A percentile compares a stretch with the other conserved stretches of the same genome.
Conservation (phyloP, 495 filamentous ascomycete genomes). For the Hypoxylon cercidicola region DNA sequence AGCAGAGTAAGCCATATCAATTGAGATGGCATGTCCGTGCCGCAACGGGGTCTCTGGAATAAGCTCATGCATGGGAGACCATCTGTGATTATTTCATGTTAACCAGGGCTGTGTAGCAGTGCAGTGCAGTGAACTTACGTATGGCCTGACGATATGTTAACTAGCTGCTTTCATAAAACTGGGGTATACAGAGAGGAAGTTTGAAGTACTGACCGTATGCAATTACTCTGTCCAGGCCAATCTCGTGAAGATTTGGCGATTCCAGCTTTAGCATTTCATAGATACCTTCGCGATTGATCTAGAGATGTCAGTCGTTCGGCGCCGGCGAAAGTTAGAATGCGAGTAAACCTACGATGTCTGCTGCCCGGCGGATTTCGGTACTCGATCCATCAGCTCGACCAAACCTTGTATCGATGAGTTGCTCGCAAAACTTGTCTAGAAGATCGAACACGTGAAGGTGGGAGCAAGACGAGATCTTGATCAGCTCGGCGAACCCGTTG, state of each 20-base stretch:
- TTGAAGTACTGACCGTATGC: conserved; percentile 60
- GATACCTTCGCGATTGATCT: conserved; percentile 68
- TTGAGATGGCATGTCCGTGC: conserved; percentile 72
- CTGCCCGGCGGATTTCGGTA: conserved; percentile 60
- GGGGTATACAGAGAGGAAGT: too few relatives aligned
- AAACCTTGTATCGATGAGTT: conserved; percentile 66
- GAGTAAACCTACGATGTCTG: conserved; percentile 53
- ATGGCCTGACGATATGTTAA: conserved; percentile 43
- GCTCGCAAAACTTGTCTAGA: conserved; percentile 68
- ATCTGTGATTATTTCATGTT: conserved; percentile 45
- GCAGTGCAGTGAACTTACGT: conserved; percentile 54
- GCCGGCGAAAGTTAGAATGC: not conserved
- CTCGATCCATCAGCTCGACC: conserved; percentile 62
- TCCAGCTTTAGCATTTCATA: conserved; percentile 72
- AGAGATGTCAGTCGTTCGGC: conserved; percentile 8
- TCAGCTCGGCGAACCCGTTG: conserved; percentile 73
- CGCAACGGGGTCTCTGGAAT: conserved; percentile 68
- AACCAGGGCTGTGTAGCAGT: not conserved
- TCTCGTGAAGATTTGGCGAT: conserved; percentile 71
- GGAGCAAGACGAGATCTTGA: conserved; percentile 74
- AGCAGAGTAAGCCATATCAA: conserved; percentile 74
- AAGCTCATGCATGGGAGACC: conserved; percentile 72
- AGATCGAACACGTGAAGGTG: conserved; percentile 68
- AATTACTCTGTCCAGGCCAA: conserved; percentile 70
- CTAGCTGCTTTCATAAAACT: too few relatives aligned